Evolutionary conservation across 768 basidiomycete genomes (phyloP).

Genomic region (Rubroboletus pulcherrimus): DNA sequence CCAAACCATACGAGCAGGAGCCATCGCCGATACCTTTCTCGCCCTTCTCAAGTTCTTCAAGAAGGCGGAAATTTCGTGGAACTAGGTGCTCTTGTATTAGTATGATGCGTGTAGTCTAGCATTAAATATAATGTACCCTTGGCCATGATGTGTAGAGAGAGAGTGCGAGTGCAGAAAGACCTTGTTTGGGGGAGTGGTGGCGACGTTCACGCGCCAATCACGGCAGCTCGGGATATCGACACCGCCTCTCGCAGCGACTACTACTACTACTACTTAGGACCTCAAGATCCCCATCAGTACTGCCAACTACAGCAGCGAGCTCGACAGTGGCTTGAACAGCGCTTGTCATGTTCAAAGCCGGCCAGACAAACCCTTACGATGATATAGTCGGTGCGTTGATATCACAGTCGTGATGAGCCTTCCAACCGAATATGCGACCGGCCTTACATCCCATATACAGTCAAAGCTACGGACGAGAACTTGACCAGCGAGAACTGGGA

Average conservation of each 20-base stretch:
- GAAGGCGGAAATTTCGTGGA: conserved; percentile 91
- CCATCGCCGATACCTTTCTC: conserved; percentile 99
- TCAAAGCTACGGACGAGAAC: conserved; percentile 97
- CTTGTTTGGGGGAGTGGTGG: background rate
- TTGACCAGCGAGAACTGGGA: conserved; percentile 96
- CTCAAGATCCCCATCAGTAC: conserved; percentile 5
- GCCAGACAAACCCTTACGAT: conserved; percentile 75
- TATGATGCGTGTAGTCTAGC: background rate
- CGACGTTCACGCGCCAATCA: conserved; percentile 10
- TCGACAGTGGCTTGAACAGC: conserved; percentile 2
- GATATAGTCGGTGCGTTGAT: conserved; percentile 78
- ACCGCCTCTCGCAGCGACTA: conserved; percentile 31
- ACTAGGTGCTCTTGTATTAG: conserved; percentile 47
- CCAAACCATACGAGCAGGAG: conserved; percentile 94
- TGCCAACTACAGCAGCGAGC: conserved; percentile 13
- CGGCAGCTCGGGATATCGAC: conserved; percentile 12
- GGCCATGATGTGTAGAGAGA: conserved; percentile 38
- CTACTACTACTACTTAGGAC: background rate
- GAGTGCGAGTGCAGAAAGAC: conserved; percentile 6
- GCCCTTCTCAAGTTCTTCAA: conserved; percentile 99
- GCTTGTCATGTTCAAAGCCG: conserved; percentile 64
- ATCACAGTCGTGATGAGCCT: conserved; percentile 1
- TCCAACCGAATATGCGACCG: conserved; percentile 1
- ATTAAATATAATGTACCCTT: conserved; percentile 39
- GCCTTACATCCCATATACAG: conserved; percentile 39